A percentile compares a stretch with the other conserved stretches of the same genome.
These are phyloP conservation scores for Cinchona pubescens DNA, from an alignment of 257 asterid species.

Conservation along the genomic window DNA sequence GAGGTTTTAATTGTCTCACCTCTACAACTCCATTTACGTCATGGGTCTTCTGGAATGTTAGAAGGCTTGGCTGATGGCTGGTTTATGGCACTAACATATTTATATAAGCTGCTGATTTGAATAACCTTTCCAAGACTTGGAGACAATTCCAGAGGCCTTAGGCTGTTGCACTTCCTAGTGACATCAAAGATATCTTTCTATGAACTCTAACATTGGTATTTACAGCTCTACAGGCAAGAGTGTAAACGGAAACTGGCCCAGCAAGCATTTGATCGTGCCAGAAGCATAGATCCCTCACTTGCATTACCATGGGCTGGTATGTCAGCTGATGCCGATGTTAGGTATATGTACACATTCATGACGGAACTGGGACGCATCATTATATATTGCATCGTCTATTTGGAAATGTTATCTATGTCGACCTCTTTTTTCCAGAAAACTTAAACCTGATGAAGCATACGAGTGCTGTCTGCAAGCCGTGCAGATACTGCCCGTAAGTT, in stretches of 20 bases:
- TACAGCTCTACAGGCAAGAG: slow-evolving; percentile 73
- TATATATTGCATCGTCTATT: slow-evolving; percentile 9
- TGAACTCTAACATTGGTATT: slow-evolving; percentile 19
- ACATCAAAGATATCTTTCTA: too few relatives aligned
- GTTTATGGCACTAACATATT: neutral
- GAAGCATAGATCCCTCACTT: slow-evolving; percentile 98
- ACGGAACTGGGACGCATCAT: slow-evolving; percentile 9
- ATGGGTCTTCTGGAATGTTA: neutral
- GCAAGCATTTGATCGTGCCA: slow-evolving; percentile 91
- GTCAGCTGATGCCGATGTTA: slow-evolving; percentile 87
- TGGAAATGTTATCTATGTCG: slow-evolving; percentile 15
- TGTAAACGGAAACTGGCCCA: slow-evolving; percentile 76
- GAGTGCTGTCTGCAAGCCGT: slow-evolving; percentile 88
- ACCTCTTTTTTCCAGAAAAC: slow-evolving; percentile 47
- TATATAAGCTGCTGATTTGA: neutral
- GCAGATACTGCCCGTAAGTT: slow-evolving; percentile 75
- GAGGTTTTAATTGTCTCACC: too few relatives aligned
- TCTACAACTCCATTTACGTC: neutral
- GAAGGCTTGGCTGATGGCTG: neutral
- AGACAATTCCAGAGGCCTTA: neutral
- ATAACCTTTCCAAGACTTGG: neutral
- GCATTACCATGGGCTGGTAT: slow-evolving; percentile 99
- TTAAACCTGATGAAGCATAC: slow-evolving; percentile 82
- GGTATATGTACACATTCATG: slow-evolving; percentile 43
- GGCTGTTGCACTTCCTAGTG: neutral